These are phyloP conservation scores for Globisporangium rhizosaccharum DNA, from an alignment of 352 stramenopile genomes.

Conservation along the genomic window DNA sequence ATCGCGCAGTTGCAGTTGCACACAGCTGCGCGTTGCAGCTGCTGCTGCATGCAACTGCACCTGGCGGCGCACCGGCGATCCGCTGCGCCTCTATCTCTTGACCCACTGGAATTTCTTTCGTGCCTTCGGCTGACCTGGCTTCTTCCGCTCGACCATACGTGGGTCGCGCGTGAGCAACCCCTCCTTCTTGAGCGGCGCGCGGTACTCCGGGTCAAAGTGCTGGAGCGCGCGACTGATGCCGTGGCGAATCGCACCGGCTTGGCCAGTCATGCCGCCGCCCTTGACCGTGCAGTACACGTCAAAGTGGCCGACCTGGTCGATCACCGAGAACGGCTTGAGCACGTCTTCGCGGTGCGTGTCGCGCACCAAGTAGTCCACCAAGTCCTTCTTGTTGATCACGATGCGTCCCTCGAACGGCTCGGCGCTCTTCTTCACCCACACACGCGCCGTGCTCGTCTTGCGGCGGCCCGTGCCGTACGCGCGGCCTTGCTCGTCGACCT, in stretches of 20 bases:
- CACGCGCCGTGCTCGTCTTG: conserved; percentile 92
- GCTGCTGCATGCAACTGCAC: background rate
- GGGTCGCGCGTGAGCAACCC: conserved; percentile 93
- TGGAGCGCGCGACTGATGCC: conserved; percentile 92
- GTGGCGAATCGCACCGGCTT: conserved; percentile 92
- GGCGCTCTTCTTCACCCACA: conserved; percentile 89
- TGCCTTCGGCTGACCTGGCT: conserved; percentile 93
- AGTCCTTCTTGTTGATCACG: conserved; percentile 92
- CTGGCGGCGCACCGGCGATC: background rate
- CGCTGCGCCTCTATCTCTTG: conserved; percentile 89
- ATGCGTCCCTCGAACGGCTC: conserved; percentile 84
- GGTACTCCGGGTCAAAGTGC: conserved; percentile 91
- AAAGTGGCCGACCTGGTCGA: conserved; percentile 78
- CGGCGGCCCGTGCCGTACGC: conserved; percentile 90
- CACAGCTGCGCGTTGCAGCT: background rate
- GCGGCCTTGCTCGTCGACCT: conserved; percentile 72
- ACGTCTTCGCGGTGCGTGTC: conserved; percentile 88
- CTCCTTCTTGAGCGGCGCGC: conserved; percentile 89
- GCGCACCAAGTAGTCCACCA: conserved; percentile 92
- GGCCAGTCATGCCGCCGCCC: conserved; percentile 91
- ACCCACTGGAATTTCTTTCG: conserved; percentile 98
- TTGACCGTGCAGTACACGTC: conserved; percentile 90
- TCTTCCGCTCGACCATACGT: conserved; percentile 96
- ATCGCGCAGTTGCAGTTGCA: background rate
- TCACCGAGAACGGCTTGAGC: conserved; percentile 70